Evolutionary conservation across 768 basidiomycete genomes (phyloP), one percentile per base, ranked within the genome.

Genomic region (Lactifluus pinguis): DNA sequence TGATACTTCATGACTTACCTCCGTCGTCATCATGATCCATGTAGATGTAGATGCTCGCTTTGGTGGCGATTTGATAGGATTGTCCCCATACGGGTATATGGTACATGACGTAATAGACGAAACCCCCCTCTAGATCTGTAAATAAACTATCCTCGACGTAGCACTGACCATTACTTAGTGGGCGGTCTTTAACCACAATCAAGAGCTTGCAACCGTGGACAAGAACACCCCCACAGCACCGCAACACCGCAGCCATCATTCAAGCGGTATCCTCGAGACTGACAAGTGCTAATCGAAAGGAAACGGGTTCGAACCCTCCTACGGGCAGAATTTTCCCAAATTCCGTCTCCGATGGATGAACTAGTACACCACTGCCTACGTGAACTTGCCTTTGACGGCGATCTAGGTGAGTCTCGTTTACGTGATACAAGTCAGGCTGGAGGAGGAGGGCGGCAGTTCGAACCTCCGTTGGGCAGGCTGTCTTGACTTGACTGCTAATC

Each of bases 361-460:
- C 83, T 95, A 48, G 75, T 95, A 42, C 85, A 86, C 68, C 86
- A 92, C 70, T 88, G 88, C 69, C 79, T 93, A 39, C 85, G 87
- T 42, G 91, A 95, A 71, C 77, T 95, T 34, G 83, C 93, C 6
- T 94, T 93, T 72, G 92, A 94, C 68, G 92, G 92, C 6, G 90
- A 94, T 70, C 77, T 91, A 47, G 92, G 92, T 94, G 72, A 76
- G 87, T 80, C 49, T 60, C 13, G 59, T 52, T 49, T 49, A 61
- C 48, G 49, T 54, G 63, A 50, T 66, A 25, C 25, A 25, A 25
- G 25, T 25, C 25, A 25, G 25, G 25, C 25, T 25, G 25, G 25
- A 25, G 25, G 25, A 25, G 25, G 42, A 39, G 44, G 54, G 53
- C 57, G 57, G 55, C 42, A 52, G 66, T 67, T 66, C 65, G 66